Percentiles rank a stretch among this genome's conserved stretches.
These are phyloP conservation scores for Dipodascus geniculatus DNA, from an alignment of 805 yeast species.

Conservation along the genomic window DNA sequence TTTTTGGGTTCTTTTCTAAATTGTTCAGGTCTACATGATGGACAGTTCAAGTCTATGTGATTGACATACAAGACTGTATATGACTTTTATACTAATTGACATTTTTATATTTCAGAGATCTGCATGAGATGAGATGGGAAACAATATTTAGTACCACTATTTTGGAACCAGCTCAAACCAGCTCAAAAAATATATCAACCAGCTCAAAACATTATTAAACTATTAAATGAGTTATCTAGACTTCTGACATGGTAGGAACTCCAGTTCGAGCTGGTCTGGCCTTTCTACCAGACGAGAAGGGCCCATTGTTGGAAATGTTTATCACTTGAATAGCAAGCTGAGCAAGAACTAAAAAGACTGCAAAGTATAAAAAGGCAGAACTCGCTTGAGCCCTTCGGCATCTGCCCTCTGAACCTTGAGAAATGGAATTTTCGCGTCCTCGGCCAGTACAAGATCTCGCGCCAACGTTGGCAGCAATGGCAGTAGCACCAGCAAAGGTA, in stretches of 20 bases:
- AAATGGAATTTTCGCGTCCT: slow-evolving; percentile 44
- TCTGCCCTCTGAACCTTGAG: slow-evolving; percentile 70
- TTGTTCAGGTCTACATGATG: not conserved
- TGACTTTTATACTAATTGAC: not conserved
- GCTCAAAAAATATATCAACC: not conserved
- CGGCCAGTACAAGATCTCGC: slow-evolving; percentile 74
- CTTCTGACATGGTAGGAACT: slow-evolving; percentile 49
- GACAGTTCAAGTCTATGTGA: too few species aligned
- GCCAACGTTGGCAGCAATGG: slow-evolving; percentile 82
- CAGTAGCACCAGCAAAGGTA: slow-evolving; percentile 90
- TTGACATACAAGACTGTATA: too few species aligned
- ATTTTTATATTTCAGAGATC: not conserved
- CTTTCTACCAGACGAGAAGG: slow-evolving; percentile 37
- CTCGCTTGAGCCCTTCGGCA: slow-evolving; percentile 94
- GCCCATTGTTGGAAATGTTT: slow-evolving; percentile 34
- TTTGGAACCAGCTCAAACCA: too few species aligned
- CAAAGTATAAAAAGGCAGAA: slow-evolving; percentile 72
- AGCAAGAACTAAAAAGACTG: slow-evolving; percentile 55
- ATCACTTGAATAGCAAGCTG: slow-evolving; percentile 39
- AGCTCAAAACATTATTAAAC: too few species aligned
- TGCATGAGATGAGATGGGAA: not conserved
- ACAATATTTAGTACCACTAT: too few species aligned
- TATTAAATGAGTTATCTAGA: not conserved
- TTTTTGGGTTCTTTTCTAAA: not conserved
- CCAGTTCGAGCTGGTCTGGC: slow-evolving; percentile 53